Base-by-base conservation (phyloP, 2,329 filamentous ascomycete species). In the Pleomassaria siparia region DNA sequence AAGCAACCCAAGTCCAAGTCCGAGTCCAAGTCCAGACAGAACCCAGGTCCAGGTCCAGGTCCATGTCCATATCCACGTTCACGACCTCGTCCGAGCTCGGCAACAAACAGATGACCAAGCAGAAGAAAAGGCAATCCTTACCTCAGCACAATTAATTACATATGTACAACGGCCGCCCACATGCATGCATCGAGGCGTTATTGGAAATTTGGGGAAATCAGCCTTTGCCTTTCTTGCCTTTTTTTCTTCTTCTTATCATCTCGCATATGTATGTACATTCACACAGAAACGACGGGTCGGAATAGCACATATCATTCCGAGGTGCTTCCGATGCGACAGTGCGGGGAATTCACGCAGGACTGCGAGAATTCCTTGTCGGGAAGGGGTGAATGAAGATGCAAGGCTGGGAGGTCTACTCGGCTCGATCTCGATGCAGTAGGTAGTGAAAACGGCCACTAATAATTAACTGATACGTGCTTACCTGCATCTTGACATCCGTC, bases 401-500 rank as follows among this genome's bases (percentile, higher is more conserved):
- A 18, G 33, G 40, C 24, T 43, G 40, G 28, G 44, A 37, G 45
- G 32, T 47, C 20, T 9, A 20, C 39, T 21, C 15, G 4, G 16
- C 45, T 13, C 9, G 21, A 24, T 43, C 45, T 36, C 11, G 9
- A 40, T 39, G 4, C 15, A 21, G 44, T 18, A 33, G 24, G 22
- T 26, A 10, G 13, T 22, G 35, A 22, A 9, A 5, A 21, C 18
- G 35, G n/a, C 8, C 35, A 32, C 25, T 16, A 42, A n/a, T n/a
- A n/a, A n/a, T n/a, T n/a, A n/a, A n/a, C n/a, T n/a, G n/a, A n/a
- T n/a, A n/a, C n/a, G n/a, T n/a, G n/a, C 25, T 28, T 47, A 41
- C 44, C 44, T 47, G 44, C 44, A 42, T 47, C 13, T 20, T 30
- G 5, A 20, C 22, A 29, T 26, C n/a, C n/a, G n/a, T n/a, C 11